Evolutionary conservation across 192 early-diverging fungal species (phyloP).

Genomic region (Globomyces pollinis-pini): DNA sequence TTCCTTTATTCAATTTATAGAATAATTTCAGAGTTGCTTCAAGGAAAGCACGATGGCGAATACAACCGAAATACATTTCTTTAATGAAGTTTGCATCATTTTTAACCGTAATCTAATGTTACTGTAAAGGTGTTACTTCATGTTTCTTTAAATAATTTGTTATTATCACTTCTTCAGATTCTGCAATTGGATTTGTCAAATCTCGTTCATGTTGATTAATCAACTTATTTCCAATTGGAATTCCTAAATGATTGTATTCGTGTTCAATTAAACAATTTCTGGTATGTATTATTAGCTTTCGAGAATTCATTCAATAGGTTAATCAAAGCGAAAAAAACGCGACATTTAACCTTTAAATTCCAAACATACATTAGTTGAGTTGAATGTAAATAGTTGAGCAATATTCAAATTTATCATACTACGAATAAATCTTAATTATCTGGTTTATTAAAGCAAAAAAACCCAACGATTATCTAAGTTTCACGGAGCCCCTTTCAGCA

Average conservation of each 20-base stretch:
- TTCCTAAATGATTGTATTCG: neutral
- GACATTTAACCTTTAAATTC: no score
- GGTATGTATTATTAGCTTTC: conserved; percentile 9
- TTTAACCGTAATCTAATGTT: conserved; percentile 14
- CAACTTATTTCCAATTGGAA: neutral
- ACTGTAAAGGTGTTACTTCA: conserved; percentile 9
- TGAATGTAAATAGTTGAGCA: no score
- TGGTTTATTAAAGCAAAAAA: neutral
- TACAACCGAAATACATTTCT: conserved; percentile 35
- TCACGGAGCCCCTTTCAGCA: neutral
- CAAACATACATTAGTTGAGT: no score
- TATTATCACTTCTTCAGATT: conserved; percentile 32
- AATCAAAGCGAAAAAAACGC: neutral
- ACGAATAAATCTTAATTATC: no score
- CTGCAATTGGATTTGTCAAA: conserved; percentile 18
- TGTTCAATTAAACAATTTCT: neutral
- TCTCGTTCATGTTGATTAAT: neutral
- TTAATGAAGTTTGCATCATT: conserved; percentile 26
- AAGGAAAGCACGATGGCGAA: conserved; percentile 26
- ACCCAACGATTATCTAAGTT: neutral
- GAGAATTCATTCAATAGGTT: neutral
- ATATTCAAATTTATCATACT: no score
- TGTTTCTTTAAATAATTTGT: conserved; percentile 22
- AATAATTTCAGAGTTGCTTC: conserved; percentile 34
- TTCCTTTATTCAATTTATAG: conserved; percentile 23